phyloP scores from a whole-genome alignment of 78 protist species.

The Cavenderia fasciculata region DNA sequence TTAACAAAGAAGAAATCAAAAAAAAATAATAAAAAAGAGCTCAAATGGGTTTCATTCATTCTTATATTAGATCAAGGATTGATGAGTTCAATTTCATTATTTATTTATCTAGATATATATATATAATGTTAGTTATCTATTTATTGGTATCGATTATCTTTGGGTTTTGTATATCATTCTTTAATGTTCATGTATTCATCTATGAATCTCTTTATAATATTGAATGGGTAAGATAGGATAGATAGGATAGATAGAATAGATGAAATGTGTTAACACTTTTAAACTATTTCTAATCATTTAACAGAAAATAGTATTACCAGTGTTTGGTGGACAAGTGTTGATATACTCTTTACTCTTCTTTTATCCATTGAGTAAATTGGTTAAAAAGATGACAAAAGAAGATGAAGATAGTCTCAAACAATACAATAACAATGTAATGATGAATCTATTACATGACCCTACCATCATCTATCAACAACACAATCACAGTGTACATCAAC shows the following conservation, averaged over 20 bases:
- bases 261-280: background rate
- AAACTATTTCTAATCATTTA: background rate
- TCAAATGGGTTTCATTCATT: too few species aligned
- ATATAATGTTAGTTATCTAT: background rate
- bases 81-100: too few species aligned
- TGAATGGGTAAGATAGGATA: background rate
- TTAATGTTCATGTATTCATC: background rate
- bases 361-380: background rate
- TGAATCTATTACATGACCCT: too few species aligned
- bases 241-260: background rate
- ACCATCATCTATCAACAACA: background rate
- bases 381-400: background rate
- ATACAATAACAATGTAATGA: background rate
- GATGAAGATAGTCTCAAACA: background rate
- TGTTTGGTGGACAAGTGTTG: background rate
- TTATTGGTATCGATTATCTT: background rate
- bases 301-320: background rate
- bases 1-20: background rate
- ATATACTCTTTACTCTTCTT: background rate
- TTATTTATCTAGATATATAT: background rate
- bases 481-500: background rate
- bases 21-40: background rate
- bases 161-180: background rate
- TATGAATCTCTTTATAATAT: background rate
- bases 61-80: too few species aligned